Evolutionary conservation across 176 grass and related monocot genomes (phyloP).

Genomic region (Sorghum bicolor): Sorghum_bicolor_NCBIv3 NC_012874.2:59325501-59326000

Average conservation of each 20-base stretch:
- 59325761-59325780: constrained; percentile 64
- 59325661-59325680: constrained; percentile 52
- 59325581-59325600: not conserved
- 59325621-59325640: constrained; percentile 68
- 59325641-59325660: constrained; percentile 55
- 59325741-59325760: not conserved
- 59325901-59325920: constrained; percentile 83
- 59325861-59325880: constrained; percentile 65
- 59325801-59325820: constrained; percentile 83
- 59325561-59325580: not conserved
- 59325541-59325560: not conserved
- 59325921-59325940: constrained; percentile 83
- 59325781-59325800: constrained; percentile 89
- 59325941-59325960: constrained; percentile 56
- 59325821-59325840: constrained; percentile 78
- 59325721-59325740: not conserved
- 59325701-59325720: not conserved
- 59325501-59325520: constrained; percentile 52
- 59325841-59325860: constrained; percentile 53
- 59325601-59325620: not conserved
- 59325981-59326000: constrained; percentile 59
- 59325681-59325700: not conserved
- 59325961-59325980: constrained; percentile 55
- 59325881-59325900: constrained; percentile 80
- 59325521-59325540: constrained; percentile 15